These are phyloP conservation scores for Fraxinus angustifolia DNA, from an alignment of 305 asterid species.

Conservation along the genomic window DNA sequence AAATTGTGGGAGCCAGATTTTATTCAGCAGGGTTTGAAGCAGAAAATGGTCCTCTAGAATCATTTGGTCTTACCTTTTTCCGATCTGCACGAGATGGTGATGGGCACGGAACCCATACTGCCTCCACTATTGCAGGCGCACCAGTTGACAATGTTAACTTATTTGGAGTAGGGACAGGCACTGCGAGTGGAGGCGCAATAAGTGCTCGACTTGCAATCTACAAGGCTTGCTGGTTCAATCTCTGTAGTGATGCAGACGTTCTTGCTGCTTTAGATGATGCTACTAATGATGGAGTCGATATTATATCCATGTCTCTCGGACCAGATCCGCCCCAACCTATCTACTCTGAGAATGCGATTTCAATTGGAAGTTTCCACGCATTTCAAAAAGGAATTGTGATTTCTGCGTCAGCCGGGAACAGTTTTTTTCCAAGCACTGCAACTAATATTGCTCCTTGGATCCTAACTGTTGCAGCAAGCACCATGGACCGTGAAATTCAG, in stretches of 20 bases:
- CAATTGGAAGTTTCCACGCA: constrained; percentile 54
- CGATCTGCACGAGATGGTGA: constrained; percentile 47
- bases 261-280: constrained; percentile 59
- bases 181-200: constrained; percentile 60
- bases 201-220: constrained; percentile 51
- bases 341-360: constrained; percentile 32
- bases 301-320: constrained; percentile 49
- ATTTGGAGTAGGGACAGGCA: constrained; percentile 46
- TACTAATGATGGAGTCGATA: constrained; percentile 44
- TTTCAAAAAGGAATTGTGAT: constrained; percentile 40
- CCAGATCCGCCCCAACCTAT: constrained; percentile 28
- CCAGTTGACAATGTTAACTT: constrained; percentile 34
- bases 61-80: constrained; percentile 31
- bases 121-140: constrained; percentile 54
- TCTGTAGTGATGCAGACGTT: constrained; percentile 42
- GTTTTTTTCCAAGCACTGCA: constrained; percentile 9
- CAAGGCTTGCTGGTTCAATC: constrained; percentile 54
- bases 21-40: constrained; percentile 38
- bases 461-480: constrained; percentile 58
- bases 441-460: constrained; percentile 41
- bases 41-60: constrained; percentile 35
- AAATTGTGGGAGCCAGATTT: constrained; percentile 59
- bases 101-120: constrained; percentile 61
- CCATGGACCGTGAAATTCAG: constrained; percentile 45
- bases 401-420: constrained; percentile 53